phyloP scores from a whole-genome alignment of 2,329 filamentous ascomycete genomes.

The Xylaria sp. region DNA sequence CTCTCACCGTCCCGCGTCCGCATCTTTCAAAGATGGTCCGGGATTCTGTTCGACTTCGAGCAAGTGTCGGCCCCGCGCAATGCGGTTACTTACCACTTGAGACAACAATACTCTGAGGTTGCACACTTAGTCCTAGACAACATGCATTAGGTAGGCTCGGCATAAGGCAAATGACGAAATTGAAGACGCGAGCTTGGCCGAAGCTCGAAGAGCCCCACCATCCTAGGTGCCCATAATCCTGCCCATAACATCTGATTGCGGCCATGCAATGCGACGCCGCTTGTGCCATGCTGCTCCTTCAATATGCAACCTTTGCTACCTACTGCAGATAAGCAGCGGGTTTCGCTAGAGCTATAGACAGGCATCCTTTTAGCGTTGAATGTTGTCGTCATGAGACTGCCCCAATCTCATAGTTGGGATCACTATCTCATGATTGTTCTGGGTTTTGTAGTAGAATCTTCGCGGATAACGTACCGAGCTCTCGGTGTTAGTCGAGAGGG shows the following conservation, averaged over 20 bases:
- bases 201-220: slow-evolving; percentile 13
- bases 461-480: neutral
- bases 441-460: neutral
- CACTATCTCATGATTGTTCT: neutral
- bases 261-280: slow-evolving; percentile 34
- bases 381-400: slow-evolving; percentile 21
- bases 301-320: slow-evolving; percentile 15
- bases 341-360: slow-evolving; percentile 9
- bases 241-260: slow-evolving; percentile 27
- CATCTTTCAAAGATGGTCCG: slow-evolving; percentile 1
- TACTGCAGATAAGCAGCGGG: slow-evolving; percentile 20
- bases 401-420: neutral
- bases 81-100: neutral
- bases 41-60: neutral
- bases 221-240: slow-evolving; percentile 16
- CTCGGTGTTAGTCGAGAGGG: slow-evolving; percentile 11
- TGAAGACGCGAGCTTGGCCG: slow-evolving; percentile 15
- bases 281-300: slow-evolving; percentile 20
- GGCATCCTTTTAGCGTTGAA: slow-evolving; percentile 16
- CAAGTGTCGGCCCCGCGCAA: neutral
- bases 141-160: slow-evolving; percentile 4
- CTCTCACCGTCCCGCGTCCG: neutral
- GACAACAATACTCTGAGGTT: neutral
- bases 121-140: slow-evolving; percentile 7
- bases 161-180: slow-evolving; percentile 31